Evolutionary conservation across 495 filamentous ascomycete genomes (phyloP), one percentile per base, ranked within the genome.

Genomic region (Talaromyces nanjingensis): DNA sequence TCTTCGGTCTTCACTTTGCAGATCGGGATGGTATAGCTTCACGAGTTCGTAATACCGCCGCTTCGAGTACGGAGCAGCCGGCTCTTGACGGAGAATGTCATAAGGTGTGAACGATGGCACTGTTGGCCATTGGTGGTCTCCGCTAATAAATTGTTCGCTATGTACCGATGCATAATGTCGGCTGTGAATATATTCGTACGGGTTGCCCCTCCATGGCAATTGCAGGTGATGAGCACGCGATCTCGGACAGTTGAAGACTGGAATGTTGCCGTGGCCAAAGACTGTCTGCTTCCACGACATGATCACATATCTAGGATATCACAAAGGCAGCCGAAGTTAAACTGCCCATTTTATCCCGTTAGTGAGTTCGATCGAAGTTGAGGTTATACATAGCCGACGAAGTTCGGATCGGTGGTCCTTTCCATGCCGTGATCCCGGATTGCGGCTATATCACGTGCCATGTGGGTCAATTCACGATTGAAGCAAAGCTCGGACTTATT

Each of bases 1-100:
- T 33, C 72, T 77, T 59, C 85, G 79, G 47, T 75, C 74, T 33
- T 83, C 77, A 29, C 73, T 75, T 52, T 83, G 78, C 24, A 85
- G 86, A 75, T 98, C 94, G 0, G 94, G 94, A 68, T 98, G 94
- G 75, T 98, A 98, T 57, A 96, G 77, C 77, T 97, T 98, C 39
- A 96, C 93, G 31, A 98, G 83, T 66, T 96, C 85, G 72, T 93
- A 92, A 81, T 90, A 98, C 31, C 87, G 83, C 16, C 74, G 69
- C 74, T 98, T 98, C 65, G 84, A 87, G 72, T 98, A 98, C 16
- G 86, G 83, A 18, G 84, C 84, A 27, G 71, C 77, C 65, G 76
- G 83, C 31, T 81, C 76, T 63, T 87, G 79, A 54, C 85, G 78
- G 66, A 98, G 86, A 67, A 98, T 90, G 66, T 98, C 90, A 73